These are phyloP conservation scores for Magnusiomyces suaveolens DNA, from an alignment of 1,139 yeast species.

Conservation along the genomic window DNA sequence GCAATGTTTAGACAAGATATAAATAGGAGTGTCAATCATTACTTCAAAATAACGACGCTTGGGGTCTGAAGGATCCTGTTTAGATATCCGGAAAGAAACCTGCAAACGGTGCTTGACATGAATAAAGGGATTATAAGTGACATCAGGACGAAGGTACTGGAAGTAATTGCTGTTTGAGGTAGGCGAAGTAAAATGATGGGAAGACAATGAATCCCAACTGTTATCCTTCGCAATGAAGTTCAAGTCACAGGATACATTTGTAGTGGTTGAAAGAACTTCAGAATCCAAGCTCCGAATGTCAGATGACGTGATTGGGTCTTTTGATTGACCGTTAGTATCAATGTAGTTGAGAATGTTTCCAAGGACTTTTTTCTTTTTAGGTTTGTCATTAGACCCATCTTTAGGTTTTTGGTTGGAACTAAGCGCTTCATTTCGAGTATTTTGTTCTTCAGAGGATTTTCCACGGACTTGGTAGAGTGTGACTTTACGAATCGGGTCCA, in stretches of 20 bases:
- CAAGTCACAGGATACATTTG: conserved; percentile 17
- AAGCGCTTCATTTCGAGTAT: neutral
- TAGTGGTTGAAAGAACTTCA: conserved; percentile 6
- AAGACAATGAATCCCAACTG: conserved; percentile 34
- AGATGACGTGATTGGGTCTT: neutral
- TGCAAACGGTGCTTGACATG: conserved; percentile 69
- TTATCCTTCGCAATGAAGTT: conserved; percentile 20
- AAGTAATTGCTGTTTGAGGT: conserved; percentile 13
- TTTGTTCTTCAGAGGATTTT: neutral
- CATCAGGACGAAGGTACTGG: conserved; percentile 49
- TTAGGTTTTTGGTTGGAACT: neutral
- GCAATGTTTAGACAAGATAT: conserved; percentile 66
- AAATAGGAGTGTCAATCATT: conserved; percentile 82
- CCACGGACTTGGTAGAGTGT: conserved; percentile 25
- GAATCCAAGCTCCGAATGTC: conserved; percentile 16
- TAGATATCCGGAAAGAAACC: conserved; percentile 68
- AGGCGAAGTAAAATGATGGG: conserved; percentile 18
- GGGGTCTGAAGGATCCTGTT: conserved; percentile 45
- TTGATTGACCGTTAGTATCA: conserved; percentile 14
- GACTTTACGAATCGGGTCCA: conserved; percentile 26
- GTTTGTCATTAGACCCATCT: neutral
- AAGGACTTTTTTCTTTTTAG: neutral
- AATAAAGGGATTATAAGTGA: conserved; percentile 56
- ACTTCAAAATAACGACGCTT: conserved; percentile 78
- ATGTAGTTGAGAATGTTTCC: neutral